These are phyloP conservation scores for Talaromyces pinophilus DNA, from an alignment of 2,329 filamentous ascomycete species.

Conservation along the genomic window DNA sequence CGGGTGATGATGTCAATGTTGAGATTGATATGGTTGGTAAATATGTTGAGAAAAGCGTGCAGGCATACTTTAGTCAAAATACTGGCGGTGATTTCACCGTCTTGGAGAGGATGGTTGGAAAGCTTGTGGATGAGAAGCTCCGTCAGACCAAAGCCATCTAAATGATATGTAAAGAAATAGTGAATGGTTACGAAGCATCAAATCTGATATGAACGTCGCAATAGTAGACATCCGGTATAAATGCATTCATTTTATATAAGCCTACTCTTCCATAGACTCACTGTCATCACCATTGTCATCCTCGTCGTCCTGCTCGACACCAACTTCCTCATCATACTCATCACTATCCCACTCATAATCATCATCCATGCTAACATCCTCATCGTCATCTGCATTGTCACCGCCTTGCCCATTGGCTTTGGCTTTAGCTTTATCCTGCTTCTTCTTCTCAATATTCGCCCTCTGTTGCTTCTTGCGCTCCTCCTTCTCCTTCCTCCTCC, in stretches of 20 bases:
- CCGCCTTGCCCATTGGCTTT: slow-evolving; percentile 45
- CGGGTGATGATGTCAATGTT: slow-evolving; percentile 82
- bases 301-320: slow-evolving; percentile 46
- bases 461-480: slow-evolving; percentile 77
- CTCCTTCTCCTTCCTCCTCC: slow-evolving; percentile 77
- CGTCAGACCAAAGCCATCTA: slow-evolving; percentile 34
- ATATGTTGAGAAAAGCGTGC: slow-evolving; percentile 73
- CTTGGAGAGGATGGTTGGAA: slow-evolving; percentile 71
- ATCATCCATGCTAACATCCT: slow-evolving; percentile 49
- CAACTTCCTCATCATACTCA: slow-evolving; percentile 51
- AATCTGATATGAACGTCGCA: neutral
- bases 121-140: slow-evolving; percentile 71
- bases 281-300: slow-evolving; percentile 31
- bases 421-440: slow-evolving; percentile 60
- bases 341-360: slow-evolving; percentile 56
- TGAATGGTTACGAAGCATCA: neutral
- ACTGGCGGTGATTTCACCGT: slow-evolving; percentile 50
- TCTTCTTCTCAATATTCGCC: slow-evolving; percentile 88
- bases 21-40: slow-evolving; percentile 84
- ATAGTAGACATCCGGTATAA: neutral
- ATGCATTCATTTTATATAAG: slow-evolving; percentile 18
- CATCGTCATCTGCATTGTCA: slow-evolving; percentile 50
- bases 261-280: slow-evolving; percentile 47
- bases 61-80: slow-evolving; percentile 66
- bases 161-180: neutral